Conservation (phyloP, 2,329 filamentous ascomycete species). For the Claviceps pusilla region DNA sequence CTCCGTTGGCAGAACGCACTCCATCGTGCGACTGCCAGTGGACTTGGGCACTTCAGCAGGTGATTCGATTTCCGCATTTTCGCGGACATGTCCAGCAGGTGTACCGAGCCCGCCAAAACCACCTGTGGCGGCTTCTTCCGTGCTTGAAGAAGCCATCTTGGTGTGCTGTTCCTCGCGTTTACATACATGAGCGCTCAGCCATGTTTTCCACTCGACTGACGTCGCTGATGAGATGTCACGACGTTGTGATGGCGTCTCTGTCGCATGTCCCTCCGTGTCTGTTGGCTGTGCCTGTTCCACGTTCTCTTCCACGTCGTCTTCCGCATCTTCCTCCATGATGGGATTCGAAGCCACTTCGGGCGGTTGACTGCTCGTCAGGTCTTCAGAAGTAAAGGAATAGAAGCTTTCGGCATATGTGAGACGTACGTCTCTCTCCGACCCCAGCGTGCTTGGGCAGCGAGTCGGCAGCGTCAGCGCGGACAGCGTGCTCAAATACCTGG, state of each 20-base stretch:
- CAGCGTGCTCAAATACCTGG: conserved; percentile 25
- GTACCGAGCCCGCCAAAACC: conserved; percentile 2
- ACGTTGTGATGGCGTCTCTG: conserved; percentile 10
- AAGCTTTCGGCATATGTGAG: conserved; percentile 32
- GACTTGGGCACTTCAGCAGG: conserved; percentile 7
- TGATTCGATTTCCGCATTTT: conserved; percentile 33
- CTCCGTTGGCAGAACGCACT: neutral
- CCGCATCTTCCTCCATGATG: neutral
- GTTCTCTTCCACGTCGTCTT: neutral
- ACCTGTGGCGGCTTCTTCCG: neutral
- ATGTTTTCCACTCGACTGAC: conserved; percentile 40
- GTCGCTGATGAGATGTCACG: conserved; percentile 27
- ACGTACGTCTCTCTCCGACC: conserved; percentile 24
- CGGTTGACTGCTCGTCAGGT: conserved; percentile 5
- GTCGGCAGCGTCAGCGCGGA: conserved; percentile 25
- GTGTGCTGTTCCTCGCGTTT: conserved; percentile 24
- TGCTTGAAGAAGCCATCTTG: neutral
- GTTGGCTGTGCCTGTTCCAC: neutral
- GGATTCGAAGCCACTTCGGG: neutral
- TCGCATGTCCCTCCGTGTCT: neutral
- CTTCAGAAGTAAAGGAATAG: conserved; percentile 25
- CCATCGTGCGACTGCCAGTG: neutral
- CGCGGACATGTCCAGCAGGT: conserved; percentile 28
- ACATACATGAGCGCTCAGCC: conserved; percentile 36
- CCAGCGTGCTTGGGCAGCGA: conserved; percentile 24